phyloP scores from a whole-genome alignment of 371 early-diverging fungal species.

The Mucor velutinosus region DNA sequence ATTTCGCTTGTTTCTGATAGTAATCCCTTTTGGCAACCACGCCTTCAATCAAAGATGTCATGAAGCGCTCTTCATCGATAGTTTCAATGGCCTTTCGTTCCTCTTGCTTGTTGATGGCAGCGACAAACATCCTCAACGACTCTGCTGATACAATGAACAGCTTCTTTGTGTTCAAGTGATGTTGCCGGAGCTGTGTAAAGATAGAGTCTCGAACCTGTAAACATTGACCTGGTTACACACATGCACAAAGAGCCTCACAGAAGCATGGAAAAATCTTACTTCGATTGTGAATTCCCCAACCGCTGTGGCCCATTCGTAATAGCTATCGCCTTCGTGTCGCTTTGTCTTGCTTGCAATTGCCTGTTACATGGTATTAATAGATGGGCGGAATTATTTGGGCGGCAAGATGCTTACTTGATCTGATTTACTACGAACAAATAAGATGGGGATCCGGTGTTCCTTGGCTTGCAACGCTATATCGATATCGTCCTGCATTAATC shows the following conservation, averaged over 20 bases:
- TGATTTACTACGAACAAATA: conserved; percentile 50
- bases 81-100: conserved; percentile 20
- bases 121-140: conserved; percentile 41
- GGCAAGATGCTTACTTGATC: conserved; percentile 33
- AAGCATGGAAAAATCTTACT: conserved; percentile 18
- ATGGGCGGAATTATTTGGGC: not conserved
- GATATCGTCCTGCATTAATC: conserved; percentile 38
- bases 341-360: conserved; percentile 40
- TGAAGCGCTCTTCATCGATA: conserved; percentile 46
- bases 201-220: conserved; percentile 36
- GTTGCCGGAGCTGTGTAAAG: conserved; percentile 36
- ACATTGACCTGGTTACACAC: not conserved
- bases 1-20: conserved; percentile 9
- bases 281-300: conserved; percentile 41
- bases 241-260: not conserved
- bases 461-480: conserved; percentile 41
- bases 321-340: conserved; percentile 18
- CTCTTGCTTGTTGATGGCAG: conserved; percentile 34
- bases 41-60: conserved; percentile 43
- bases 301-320: conserved; percentile 35
- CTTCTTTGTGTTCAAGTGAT: conserved; percentile 33
- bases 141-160: conserved; percentile 48
- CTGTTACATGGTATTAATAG: conserved; percentile 11
- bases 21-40: conserved; percentile 33
- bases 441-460: conserved; percentile 36